Conservation (phyloP, 1,284 basidiomycete species). For the Cryptococcus neoformans region DNA sequence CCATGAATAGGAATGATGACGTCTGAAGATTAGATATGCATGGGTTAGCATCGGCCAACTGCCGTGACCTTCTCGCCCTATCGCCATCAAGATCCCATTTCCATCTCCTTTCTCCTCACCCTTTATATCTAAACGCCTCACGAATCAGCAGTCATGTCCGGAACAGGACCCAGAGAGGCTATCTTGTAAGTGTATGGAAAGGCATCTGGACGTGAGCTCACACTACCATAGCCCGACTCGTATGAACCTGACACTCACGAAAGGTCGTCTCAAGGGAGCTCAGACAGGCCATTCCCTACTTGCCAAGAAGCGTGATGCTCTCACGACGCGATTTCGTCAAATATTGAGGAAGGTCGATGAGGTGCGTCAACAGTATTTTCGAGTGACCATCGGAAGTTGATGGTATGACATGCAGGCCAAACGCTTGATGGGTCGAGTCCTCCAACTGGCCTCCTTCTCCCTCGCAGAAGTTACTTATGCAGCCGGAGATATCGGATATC, state of each 20-base stretch:
- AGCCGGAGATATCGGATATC: conserved; percentile 95
- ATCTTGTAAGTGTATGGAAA: conserved; percentile 58
- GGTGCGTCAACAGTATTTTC: conserved; percentile 53
- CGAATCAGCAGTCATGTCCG: conserved; percentile 63
- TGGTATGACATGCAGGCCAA: conserved; percentile 65
- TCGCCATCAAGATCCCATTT: too few relatives aligned
- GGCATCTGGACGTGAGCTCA: conserved; percentile 1
- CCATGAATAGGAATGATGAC: too few relatives aligned
- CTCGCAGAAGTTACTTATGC: conserved; percentile 98
- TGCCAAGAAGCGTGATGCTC: conserved; percentile 95
- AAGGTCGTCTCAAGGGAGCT: conserved; percentile 89
- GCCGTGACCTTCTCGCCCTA: too few relatives aligned
- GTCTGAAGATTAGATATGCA: too few relatives aligned
- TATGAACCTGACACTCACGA: conserved; percentile 93
- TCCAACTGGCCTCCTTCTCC: conserved; percentile 97
- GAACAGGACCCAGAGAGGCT: conserved; percentile 81
- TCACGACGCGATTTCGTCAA: conserved; percentile 86
- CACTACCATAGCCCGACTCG: conserved; percentile 64
- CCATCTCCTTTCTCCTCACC: too few relatives aligned
- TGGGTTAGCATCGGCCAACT: too few relatives aligned
- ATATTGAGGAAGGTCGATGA: conserved; percentile 93
- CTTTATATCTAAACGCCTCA: too few relatives aligned
- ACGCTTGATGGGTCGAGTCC: conserved; percentile 97
- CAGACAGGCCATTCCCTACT: conserved; percentile 96
- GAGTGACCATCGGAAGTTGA: not conserved